Evolutionary conservation across 1,284 basidiomycete species (phyloP).

Genomic region (Takashimella tepidaria): DNA sequence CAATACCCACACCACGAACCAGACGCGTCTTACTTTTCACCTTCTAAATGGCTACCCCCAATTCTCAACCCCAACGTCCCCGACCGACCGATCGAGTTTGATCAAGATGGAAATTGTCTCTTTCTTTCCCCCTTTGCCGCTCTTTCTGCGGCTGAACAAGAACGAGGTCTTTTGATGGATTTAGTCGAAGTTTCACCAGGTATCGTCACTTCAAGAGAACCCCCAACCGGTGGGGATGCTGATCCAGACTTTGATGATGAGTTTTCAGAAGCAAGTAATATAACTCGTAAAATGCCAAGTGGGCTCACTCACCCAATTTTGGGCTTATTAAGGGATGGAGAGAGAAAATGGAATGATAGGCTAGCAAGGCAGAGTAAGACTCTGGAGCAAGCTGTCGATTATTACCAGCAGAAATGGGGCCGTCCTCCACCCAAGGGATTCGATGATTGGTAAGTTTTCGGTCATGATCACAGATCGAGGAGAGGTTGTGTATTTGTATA

Average conservation of each 20-base stretch:
- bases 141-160: conserved; percentile 35
- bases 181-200: conserved; percentile 37
- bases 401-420: conserved; percentile 48
- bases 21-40: conserved; percentile 34
- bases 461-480: not conserved
- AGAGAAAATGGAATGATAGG: conserved; percentile 48
- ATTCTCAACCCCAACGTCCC: conserved; percentile 31
- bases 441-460: conserved; percentile 40
- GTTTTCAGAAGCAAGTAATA: conserved; percentile 15
- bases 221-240: conserved; percentile 13
- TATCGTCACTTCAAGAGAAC: conserved; percentile 22
- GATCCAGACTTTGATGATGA: conserved; percentile 30
- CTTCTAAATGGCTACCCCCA: conserved; percentile 41
- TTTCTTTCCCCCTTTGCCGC: conserved; percentile 47
- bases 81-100: conserved; percentile 37
- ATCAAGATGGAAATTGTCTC: conserved; percentile 44
- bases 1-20: conserved; percentile 32
- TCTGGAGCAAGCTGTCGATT: conserved; percentile 49
- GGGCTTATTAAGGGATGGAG: conserved; percentile 48
- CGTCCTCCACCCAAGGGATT: conserved; percentile 49
- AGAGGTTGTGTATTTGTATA: no score
- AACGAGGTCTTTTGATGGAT: conserved; percentile 26
- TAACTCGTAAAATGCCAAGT: conserved; percentile 8
- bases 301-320: conserved; percentile 47
- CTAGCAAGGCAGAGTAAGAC: conserved; percentile 49